Percentiles rank a stretch among this genome's conserved stretches.
phyloP scores from a whole-genome alignment of 2,329 filamentous ascomycete genomes.

The Pezicula carpinea region DNA sequence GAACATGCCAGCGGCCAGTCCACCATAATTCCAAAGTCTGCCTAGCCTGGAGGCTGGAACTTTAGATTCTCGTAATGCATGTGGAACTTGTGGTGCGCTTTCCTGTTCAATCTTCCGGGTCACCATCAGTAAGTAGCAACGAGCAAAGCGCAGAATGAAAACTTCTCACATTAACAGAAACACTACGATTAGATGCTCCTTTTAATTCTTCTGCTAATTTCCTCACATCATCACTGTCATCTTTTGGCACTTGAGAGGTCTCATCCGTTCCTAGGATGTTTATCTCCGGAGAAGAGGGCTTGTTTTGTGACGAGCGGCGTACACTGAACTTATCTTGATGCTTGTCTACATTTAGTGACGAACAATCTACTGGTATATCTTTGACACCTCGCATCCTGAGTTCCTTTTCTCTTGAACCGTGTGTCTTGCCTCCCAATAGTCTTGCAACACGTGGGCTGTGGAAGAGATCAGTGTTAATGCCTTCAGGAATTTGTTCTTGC shows the following conservation, averaged over 20 bases:
- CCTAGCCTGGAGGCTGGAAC: constrained; percentile 86
- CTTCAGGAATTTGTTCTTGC: constrained; percentile 47
- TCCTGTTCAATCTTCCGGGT: constrained; percentile 17
- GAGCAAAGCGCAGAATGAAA: constrained; percentile 24
- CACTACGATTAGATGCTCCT: constrained; percentile 27
- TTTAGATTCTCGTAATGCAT: constrained; percentile 79
- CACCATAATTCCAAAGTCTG: constrained; percentile 90
- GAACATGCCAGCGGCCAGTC: constrained; percentile 91
- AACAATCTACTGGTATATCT: constrained; percentile 31
- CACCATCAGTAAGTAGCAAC: constrained; percentile 43
- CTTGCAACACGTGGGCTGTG: constrained; percentile 53
- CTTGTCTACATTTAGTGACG: constrained; percentile 22
- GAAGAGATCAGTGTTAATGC: constrained; percentile 57
- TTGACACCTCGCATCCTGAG: constrained; percentile 30
- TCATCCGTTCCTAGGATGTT: neutral
- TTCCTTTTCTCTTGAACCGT: constrained; percentile 10
- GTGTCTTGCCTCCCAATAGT: constrained; percentile 44
- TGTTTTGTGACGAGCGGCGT: constrained; percentile 9
- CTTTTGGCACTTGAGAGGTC: constrained; percentile 1
- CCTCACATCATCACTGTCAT: constrained; percentile 35
- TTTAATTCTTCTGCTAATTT: constrained; percentile 40
- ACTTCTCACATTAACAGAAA: constrained; percentile 1
- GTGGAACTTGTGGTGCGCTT: constrained; percentile 33
- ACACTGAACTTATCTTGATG: constrained; percentile 33
- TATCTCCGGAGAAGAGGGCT: constrained; percentile 8